Evolutionary conservation across 257 asterid species (phyloP).

Genomic region (Ilex aquifolium): DNA sequence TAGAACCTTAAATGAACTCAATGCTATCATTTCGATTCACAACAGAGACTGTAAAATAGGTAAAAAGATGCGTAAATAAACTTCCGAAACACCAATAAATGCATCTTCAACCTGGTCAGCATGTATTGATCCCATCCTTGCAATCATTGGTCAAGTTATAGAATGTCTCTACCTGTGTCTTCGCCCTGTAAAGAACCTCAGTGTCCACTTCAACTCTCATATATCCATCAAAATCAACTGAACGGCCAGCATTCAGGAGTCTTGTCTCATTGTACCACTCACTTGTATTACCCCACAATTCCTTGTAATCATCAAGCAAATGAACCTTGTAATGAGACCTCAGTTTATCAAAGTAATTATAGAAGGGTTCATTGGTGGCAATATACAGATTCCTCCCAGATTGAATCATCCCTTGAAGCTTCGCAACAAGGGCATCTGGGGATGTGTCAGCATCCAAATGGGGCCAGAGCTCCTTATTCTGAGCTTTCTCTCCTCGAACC

Average conservation of each 20-base stretch:
- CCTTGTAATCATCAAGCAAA: slow-evolving; percentile 73
- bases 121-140: slow-evolving; percentile 86
- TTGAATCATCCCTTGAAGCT: slow-evolving; percentile 47
- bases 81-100: too few relatives aligned
- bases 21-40: too few relatives aligned
- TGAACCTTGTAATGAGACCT: slow-evolving; percentile 88
- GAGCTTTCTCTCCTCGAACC: slow-evolving; percentile 83
- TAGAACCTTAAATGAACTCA: too few relatives aligned
- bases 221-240: slow-evolving; percentile 84
- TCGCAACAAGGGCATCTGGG: slow-evolving; percentile 63
- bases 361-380: slow-evolving; percentile 86
- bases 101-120: slow-evolving; percentile 33
- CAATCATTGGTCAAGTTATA: slow-evolving; percentile 79
- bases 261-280: slow-evolving; percentile 91
- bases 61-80: too few relatives aligned
- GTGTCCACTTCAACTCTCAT: slow-evolving; percentile 98
- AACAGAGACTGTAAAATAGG: too few relatives aligned
- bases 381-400: slow-evolving; percentile 85
- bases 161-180: slow-evolving; percentile 82
- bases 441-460: slow-evolving; percentile 81
- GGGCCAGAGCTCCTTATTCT: slow-evolving; percentile 74
- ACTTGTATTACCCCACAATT: slow-evolving; percentile 81
- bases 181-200: slow-evolving; percentile 81
- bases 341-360: slow-evolving; percentile 84
- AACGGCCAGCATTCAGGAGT: slow-evolving; percentile 50